phyloP scores from a whole-genome alignment of 345 rosid species.

The Populus deltoides region DNA sequence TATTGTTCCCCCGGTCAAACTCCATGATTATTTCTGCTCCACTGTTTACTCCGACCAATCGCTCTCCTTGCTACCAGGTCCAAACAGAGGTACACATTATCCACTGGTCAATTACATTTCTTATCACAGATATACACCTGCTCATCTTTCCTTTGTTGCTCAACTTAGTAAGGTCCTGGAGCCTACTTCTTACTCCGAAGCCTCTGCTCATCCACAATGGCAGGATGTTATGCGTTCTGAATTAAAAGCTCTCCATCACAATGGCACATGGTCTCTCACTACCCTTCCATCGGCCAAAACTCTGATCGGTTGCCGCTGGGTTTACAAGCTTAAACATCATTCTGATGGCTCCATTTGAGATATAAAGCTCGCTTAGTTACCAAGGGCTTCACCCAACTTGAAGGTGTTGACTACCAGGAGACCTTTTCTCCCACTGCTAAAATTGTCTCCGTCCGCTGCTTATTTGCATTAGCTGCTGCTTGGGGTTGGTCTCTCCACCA shows the following conservation, averaged over 20 bases:
- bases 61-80: not conserved
- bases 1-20: not conserved
- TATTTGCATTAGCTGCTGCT: not conserved
- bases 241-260: not conserved
- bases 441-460: not conserved
- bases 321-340: not conserved
- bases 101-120: slow-evolving; percentile 4
- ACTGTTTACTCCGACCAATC: not conserved
- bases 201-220: not conserved
- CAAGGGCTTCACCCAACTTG: not conserved
- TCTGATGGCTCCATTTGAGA: not conserved
- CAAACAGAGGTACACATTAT: slow-evolving; percentile 1
- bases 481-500: not conserved
- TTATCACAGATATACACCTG: not conserved
- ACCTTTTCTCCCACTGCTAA: not conserved
- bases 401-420: not conserved
- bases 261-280: not conserved
- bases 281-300: not conserved
- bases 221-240: not conserved
- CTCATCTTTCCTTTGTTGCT: not conserved
- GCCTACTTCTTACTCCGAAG: not conserved
- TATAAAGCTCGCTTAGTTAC: not conserved
- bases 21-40: not conserved
- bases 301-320: not conserved
- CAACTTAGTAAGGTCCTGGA: not conserved